Evolutionary conservation across 202 grass and related monocot species (phyloP).

Genomic region (Eragrostis tef): DNA sequence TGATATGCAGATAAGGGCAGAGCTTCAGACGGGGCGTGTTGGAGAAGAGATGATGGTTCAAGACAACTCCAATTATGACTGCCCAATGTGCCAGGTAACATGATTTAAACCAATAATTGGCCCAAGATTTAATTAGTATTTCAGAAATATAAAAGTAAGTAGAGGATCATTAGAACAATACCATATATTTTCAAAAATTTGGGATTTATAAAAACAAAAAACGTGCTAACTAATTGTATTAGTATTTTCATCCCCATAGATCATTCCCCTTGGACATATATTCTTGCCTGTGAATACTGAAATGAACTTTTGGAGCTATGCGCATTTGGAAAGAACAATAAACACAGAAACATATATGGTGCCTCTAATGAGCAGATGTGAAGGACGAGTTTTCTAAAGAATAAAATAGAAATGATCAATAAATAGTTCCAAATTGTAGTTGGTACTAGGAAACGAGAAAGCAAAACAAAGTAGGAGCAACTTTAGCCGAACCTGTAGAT

Average conservation of each 20-base stretch:
- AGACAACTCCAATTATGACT: neutral
- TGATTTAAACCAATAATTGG: neutral
- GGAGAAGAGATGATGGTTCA: neutral
- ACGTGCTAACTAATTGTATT: neutral
- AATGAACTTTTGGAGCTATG: neutral
- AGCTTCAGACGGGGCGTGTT: neutral
- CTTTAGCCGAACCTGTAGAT: neutral
- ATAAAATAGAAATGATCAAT: conserved; percentile 5
- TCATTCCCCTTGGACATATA: neutral
- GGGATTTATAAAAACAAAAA: neutral
- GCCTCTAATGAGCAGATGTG: neutral
- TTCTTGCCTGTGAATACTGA: conserved; percentile 12
- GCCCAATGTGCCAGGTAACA: neutral
- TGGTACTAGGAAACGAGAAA: conserved; percentile 36
- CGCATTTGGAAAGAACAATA: neutral
- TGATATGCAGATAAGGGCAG: neutral
- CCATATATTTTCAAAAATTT: neutral
- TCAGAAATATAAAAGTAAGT: conserved; percentile 1
- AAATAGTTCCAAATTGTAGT: conserved; percentile 38
- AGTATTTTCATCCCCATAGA: neutral
- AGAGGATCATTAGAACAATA: neutral
- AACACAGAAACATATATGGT: neutral
- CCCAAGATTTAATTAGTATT: neutral
- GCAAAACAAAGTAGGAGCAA: conserved; percentile 17
- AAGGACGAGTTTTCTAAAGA: conserved; percentile 61